Base-by-base conservation (phyloP, 1,139 yeast species). In the Petasospora rhodanensis region DNA sequence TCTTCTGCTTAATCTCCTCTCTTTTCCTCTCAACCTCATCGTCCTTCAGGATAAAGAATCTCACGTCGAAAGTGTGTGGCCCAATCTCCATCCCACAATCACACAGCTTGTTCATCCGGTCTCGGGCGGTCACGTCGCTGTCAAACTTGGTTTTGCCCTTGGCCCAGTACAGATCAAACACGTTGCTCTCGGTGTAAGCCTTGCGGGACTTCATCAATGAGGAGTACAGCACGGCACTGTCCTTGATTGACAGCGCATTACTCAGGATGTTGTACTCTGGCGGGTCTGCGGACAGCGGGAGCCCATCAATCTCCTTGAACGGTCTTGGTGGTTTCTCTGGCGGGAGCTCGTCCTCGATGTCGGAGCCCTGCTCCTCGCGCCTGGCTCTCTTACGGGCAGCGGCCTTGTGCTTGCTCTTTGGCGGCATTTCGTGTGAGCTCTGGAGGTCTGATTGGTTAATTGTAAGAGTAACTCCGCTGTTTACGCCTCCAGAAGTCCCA, bases 51-150 rank as follows among this genome's bases (percentile, higher is more conserved):
- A 87, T 79, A 56, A 84, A 91, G 28, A 91, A 58, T 41, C 94
- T 66, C 6, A 82, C 71, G 26, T 80, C 87, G 55, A 85, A 84
- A 1, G 64, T 60, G 58, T 91, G 98, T 0, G 96, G 96, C 0
- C 96, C 97, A 23, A 83, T 66, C 6, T 68, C 66, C 62, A 87
- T 59, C 1, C 66, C 61, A 37, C 89, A 77, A 47, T 89, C 96
- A 49, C 93, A 76, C 38, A 91, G 62, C 53, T 86, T 86, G 38
- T 86, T 83, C 96, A 89, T 87, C 34, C 79, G 79, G 46, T 91
- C 97, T 46, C 94, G 66, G 7, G 60, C 57, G 45, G 46, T 40
- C 38, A 55, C 37, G 44, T 56, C 42, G 22, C 81, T 81, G 55
- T 76, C 76, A 8, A 66, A 51, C 32, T 46, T 49, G 13, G 48